Percentiles rank a stretch among this genome's conserved stretches.
These are phyloP conservation scores for Multifurca ochricompacta DNA, from an alignment of 768 basidiomycete genomes.

Conservation along the genomic window DNA sequence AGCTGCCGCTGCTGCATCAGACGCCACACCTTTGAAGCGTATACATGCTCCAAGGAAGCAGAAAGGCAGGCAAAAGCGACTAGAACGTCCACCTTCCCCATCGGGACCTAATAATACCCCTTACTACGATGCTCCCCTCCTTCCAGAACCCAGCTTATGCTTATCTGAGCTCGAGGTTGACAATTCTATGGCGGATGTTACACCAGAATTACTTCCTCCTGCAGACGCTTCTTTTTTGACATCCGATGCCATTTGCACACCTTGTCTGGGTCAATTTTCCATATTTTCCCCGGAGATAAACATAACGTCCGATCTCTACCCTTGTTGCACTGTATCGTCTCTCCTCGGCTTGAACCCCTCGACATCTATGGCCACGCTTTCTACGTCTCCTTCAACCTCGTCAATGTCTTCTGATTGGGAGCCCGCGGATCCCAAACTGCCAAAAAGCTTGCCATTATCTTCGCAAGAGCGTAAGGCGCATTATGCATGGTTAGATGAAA, in stretches of 20 bases:
- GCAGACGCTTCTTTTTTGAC: not conserved
- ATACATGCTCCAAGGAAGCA: constrained; percentile 6
- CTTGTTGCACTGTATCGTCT: constrained; percentile 19
- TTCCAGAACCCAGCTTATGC: not conserved
- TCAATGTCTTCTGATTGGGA: constrained; percentile 12
- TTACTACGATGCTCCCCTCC: not conserved
- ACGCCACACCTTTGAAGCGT: constrained; percentile 2
- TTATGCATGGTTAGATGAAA: constrained; percentile 44
- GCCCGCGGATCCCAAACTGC: constrained; percentile 2
- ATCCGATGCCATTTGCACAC: not conserved
- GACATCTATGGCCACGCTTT: not conserved
- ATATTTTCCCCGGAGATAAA: not conserved
- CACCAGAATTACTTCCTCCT: not conserved
- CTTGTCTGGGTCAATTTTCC: constrained; percentile 7
- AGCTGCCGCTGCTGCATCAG: constrained; percentile 10
- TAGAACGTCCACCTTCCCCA: not conserved
- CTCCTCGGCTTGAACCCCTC: constrained; percentile 19
- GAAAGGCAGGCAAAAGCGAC: constrained; percentile 1
- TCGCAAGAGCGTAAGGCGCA: constrained; percentile 40
- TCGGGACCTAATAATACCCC: not conserved
- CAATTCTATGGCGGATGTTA: not conserved
- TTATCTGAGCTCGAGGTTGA: not conserved
- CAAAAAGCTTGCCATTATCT: constrained; percentile 3
- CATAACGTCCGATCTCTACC: not conserved
- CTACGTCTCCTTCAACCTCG: constrained; percentile 8